Evolutionary conservation across 2,329 filamentous ascomycete species (phyloP).

Genomic region (Colletotrichum liriopes): DNA sequence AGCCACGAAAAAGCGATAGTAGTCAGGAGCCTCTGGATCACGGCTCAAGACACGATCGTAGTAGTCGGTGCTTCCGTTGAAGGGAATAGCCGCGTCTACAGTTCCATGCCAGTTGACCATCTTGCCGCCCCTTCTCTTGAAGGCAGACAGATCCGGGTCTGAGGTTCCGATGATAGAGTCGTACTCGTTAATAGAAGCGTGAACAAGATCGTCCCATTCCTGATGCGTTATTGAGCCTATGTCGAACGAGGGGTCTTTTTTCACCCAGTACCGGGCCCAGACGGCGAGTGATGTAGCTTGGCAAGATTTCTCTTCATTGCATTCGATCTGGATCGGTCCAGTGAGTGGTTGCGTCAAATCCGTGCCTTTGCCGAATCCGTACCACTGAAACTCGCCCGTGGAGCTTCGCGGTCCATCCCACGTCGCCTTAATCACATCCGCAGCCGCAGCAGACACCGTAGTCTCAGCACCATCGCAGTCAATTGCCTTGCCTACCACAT

Average conservation of each 20-base stretch:
- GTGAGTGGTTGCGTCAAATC: not conserved
- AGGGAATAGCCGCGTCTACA: conserved; percentile 55
- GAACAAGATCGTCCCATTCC: conserved; percentile 40
- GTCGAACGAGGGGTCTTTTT: conserved; percentile 50
- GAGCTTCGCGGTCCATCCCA: conserved; percentile 34
- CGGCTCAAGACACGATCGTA: conserved; percentile 28
- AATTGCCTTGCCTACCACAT: conserved; percentile 19
- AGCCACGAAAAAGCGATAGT: conserved; percentile 66
- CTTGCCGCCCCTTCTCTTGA: conserved; percentile 55
- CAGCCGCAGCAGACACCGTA: not conserved
- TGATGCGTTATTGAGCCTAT: conserved; percentile 16
- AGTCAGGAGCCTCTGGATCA: conserved; percentile 56
- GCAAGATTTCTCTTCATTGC: not conserved
- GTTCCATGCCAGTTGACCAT: conserved; percentile 59
- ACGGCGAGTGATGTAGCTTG: not conserved
- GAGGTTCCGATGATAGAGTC: conserved; percentile 47
- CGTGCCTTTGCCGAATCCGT: not conserved
- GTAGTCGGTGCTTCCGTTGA: conserved; percentile 52
- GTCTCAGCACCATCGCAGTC: conserved; percentile 47
- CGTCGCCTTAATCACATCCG: conserved; percentile 27
- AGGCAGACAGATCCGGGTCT: conserved; percentile 50
- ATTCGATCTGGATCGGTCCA: not conserved
- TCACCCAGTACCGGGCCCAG: conserved; percentile 34
- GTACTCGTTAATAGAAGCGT: conserved; percentile 42
- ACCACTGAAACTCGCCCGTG: conserved; percentile 18